Base-by-base conservation (phyloP, 2,329 filamentous ascomycete species). In the Neofusicoccum ribis region DNA sequence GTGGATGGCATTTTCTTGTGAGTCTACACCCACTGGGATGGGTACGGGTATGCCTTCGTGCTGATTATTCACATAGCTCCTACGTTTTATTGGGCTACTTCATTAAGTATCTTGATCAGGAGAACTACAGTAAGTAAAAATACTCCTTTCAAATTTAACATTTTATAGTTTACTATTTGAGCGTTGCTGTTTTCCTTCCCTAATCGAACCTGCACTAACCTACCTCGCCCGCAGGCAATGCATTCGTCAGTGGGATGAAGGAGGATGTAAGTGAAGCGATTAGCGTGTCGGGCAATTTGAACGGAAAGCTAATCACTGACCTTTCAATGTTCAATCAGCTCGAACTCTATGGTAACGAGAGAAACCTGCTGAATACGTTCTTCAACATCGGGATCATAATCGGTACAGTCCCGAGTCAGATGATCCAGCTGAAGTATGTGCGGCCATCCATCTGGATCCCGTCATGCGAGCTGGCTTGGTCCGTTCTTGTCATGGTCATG, bases 351-450 rank as follows among this genome's bases (percentile, higher is more conserved):
- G 63, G 63, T 7, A 61, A 65, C 9, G 63, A 59, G 34, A 20
- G 51, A 1, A 65, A 65, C 14, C 47, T 47, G 7, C 36, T 65
- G 12, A 65, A 59, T 15, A 61, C 54, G 3, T 65, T 39, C 44
- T 65, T 59, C 34, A 65, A 65, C 20, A 65, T 65, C 46, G 54
- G 63, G 20, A 60, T 50, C 52, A 65, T 65, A 44, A 59, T 65
- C 15, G 63, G 63, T 7, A 50, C 51, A 4, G 46, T 65, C 2
- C 63, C 63, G 7, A 60, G 50, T 34, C 63, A 65, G n/a, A 59
- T 65, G 34, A 65, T 65, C 5, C 51, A 60, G 54, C 34, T 66
- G 9, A 66, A 62, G 20, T 58, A 59, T 23, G 50, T 66, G 20
- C 60, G 65, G 5, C 65, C 60, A 12, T 63, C 46, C 9, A 60